Percentiles rank a stretch among this genome's conserved stretches.
phyloP scores from a whole-genome alignment of 495 filamentous ascomycete genomes.

The Penicillium soppii region DNA sequence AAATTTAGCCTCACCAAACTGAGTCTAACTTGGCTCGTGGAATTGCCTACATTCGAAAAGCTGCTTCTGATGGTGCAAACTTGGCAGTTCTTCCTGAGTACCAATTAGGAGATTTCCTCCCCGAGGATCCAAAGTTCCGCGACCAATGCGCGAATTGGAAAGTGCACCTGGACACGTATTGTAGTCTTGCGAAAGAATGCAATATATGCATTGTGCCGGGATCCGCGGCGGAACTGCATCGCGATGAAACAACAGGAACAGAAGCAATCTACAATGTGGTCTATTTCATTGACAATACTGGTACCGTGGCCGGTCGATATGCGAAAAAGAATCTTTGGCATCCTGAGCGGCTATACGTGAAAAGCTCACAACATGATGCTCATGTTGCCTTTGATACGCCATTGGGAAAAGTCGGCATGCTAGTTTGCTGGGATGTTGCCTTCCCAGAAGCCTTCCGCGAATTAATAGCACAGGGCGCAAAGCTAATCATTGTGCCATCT shows the following conservation, averaged over 20 bases:
- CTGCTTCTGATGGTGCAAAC: conserved; percentile 2
- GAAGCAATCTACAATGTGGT: too few species aligned
- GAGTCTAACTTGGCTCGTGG: too few species aligned
- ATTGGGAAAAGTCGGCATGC: conserved; percentile 63
- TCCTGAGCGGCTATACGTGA: conserved; percentile 51
- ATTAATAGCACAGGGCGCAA: conserved; percentile 65
- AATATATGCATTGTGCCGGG: conserved; percentile 14
- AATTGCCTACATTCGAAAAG: conserved; percentile 2
- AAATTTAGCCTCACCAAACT: too few species aligned
- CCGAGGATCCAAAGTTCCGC: conserved; percentile 7
- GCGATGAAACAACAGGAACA: too few species aligned
- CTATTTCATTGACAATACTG: conserved; percentile 65
- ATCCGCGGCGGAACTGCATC: conserved; percentile 9
- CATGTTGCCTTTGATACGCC: conserved; percentile 71
- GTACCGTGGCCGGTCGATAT: conserved; percentile 60
- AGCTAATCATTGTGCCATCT: conserved; percentile 55
- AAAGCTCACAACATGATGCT: conserved; percentile 39
- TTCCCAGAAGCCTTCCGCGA: conserved; percentile 79
- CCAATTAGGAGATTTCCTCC: conserved; percentile 9
- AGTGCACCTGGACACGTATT: conserved; percentile 9
- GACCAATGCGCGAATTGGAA: conserved; percentile 12
- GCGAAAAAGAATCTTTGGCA: conserved; percentile 80
- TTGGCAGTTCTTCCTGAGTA: conserved; percentile 14
- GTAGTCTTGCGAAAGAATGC: conserved; percentile 10
- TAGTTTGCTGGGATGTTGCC: conserved; percentile 80